Conservation (phyloP, 768 basidiomycete genomes). For the Tricholoma flavovirens region DNA sequence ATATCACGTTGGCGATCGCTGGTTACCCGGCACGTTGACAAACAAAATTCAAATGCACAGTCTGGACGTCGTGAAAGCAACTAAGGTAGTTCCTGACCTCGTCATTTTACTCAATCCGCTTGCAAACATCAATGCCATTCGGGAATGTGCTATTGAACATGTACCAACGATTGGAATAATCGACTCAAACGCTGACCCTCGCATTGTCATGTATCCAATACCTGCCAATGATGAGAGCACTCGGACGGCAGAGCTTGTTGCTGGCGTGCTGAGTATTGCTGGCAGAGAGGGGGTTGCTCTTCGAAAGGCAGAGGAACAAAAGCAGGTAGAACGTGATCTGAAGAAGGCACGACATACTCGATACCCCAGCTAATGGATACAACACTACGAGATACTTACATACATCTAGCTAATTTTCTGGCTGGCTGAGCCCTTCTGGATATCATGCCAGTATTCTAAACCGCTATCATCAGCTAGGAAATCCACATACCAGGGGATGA, state of each 20-base stretch:
- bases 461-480: conserved; percentile 14
- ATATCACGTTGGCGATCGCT: conserved; percentile 80
- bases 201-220: conserved; percentile 96
- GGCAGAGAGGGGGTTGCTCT: conserved; percentile 66
- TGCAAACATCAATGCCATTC: conserved; percentile 77
- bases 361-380: conserved; percentile 3
- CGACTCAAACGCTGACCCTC: conserved; percentile 94
- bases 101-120: conserved; percentile 89
- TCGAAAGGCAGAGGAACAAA: conserved; percentile 27
- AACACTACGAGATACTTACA: conserved; percentile 2
- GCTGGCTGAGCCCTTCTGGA: conserved; percentile 42
- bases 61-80: conserved; percentile 42
- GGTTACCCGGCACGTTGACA: conserved; percentile 94
- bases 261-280: conserved; percentile 86
- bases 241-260: conserved; percentile 84
- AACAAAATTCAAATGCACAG: conserved; percentile 76
- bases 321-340: conserved; percentile 20
- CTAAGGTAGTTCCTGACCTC: conserved; percentile 75
- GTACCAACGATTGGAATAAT: conserved; percentile 93
- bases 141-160: conserved; percentile 85
- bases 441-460: conserved; percentile 65
- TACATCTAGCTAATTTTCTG: conserved; percentile 14
- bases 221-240: conserved; percentile 97
- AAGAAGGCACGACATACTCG: conserved; percentile 6
- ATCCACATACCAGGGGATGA: conserved; percentile 11